A percentile compares a stretch with the other conserved stretches of the same genome.
phyloP scores from a whole-genome alignment of 2,329 filamentous ascomycete species.

The Dactylonectria estremocensis region DNA sequence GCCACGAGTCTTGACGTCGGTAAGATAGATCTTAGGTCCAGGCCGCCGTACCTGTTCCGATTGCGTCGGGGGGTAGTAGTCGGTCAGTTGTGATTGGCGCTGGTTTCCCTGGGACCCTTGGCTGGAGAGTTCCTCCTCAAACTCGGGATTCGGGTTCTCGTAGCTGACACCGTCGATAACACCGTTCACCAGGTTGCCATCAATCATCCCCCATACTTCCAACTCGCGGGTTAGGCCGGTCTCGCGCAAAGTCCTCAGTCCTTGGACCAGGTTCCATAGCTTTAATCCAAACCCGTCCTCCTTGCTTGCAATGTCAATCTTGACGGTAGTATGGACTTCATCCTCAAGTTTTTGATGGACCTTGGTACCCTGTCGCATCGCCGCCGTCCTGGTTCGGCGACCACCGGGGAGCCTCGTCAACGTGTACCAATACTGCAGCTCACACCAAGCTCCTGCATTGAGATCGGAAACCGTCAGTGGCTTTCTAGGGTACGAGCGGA shows the following conservation, averaged over 20 bases:
- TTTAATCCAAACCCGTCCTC: slow-evolving; percentile 88
- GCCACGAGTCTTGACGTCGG: slow-evolving; percentile 89
- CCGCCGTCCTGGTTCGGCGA: slow-evolving; percentile 79
- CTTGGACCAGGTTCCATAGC: slow-evolving; percentile 94
- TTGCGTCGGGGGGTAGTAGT: slow-evolving; percentile 56
- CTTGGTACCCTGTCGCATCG: slow-evolving; percentile 86
- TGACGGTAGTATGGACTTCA: slow-evolving; percentile 84
- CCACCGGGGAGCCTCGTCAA: slow-evolving; percentile 81
- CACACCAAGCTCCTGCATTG: slow-evolving; percentile 93
- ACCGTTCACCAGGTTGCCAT: slow-evolving; percentile 88
- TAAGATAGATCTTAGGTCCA: slow-evolving; percentile 74
- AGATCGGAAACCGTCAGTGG: slow-evolving; percentile 91
- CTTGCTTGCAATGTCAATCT: slow-evolving; percentile 78
- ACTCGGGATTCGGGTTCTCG: slow-evolving; percentile 79
- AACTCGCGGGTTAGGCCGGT: slow-evolving; percentile 82
- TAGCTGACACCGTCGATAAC: slow-evolving; percentile 90
- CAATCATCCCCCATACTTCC: slow-evolving; percentile 87
- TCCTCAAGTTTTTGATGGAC: slow-evolving; percentile 90
- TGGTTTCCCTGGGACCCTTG: slow-evolving; percentile 49
- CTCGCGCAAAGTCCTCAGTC: slow-evolving; percentile 80
- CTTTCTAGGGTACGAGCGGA: slow-evolving; percentile 83
- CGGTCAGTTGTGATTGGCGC: slow-evolving; percentile 57
- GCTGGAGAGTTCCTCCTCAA: slow-evolving; percentile 72
- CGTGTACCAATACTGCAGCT: slow-evolving; percentile 92
- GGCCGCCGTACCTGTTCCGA: slow-evolving; percentile 2